Conservation (phyloP, 1,284 basidiomycete species). For the Cutaneotrichosporon sp. region DNA sequence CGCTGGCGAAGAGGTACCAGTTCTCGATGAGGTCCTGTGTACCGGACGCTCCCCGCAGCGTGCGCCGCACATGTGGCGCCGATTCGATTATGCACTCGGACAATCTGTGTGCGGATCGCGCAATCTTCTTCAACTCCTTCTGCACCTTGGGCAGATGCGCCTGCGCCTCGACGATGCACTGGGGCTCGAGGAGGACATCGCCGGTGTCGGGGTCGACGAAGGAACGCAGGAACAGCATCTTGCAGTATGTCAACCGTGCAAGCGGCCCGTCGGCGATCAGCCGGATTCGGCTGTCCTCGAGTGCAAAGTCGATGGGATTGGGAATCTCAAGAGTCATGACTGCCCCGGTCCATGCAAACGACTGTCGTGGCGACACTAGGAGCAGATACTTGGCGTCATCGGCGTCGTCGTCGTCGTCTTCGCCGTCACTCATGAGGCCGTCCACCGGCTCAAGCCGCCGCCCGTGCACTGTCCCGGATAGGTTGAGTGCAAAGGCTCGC, state of each 20-base stretch:
- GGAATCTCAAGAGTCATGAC: conserved; percentile 62
- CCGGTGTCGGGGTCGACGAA: conserved; percentile 52
- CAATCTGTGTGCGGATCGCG: conserved; percentile 78
- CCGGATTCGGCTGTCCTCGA: conserved; percentile 76
- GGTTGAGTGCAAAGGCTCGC: conserved; percentile 63
- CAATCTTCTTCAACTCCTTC: conserved; percentile 83
- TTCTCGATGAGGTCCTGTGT: conserved; percentile 88
- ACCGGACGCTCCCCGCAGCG: conserved; percentile 58
- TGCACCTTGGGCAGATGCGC: conserved; percentile 89
- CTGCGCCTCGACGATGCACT: conserved; percentile 68
- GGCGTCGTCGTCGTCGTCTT: conserved; percentile 49
- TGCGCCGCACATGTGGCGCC: conserved; percentile 71
- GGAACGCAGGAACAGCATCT: conserved; percentile 67
- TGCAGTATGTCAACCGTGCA: conserved; percentile 68
- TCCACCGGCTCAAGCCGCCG: conserved; percentile 29
- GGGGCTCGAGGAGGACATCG: conserved; percentile 38
- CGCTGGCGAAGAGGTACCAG: conserved; percentile 94
- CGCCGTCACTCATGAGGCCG: conserved; percentile 56
- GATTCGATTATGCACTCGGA: conserved; percentile 91
- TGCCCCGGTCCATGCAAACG: conserved; percentile 89
- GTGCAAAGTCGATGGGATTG: conserved; percentile 64
- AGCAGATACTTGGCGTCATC: conserved; percentile 65
- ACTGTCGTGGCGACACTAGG: conserved; percentile 75
- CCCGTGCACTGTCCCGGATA: conserved; percentile 9
- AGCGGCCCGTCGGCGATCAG: conserved; percentile 84